A percentile compares a stretch with the other conserved stretches of the same genome.
Evolutionary conservation across 805 yeast species (phyloP).

Genomic region (Sugiyamaella mastotermitis): DNA sequence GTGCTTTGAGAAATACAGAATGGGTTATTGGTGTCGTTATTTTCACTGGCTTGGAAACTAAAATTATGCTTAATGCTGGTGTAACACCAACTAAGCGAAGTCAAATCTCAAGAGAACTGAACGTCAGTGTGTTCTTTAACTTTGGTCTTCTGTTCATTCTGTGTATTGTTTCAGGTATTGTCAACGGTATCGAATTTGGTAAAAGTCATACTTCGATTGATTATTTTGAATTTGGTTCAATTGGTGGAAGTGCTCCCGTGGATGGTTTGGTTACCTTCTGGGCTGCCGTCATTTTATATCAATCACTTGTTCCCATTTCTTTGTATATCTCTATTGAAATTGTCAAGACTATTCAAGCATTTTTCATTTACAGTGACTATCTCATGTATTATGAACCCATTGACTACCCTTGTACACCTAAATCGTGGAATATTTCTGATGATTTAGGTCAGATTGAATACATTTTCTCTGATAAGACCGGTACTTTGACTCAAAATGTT

Average conservation of each 20-base stretch:
- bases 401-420: constrained; percentile 77
- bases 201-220: constrained; percentile 39
- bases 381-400: constrained; percentile 63
- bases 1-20: constrained; percentile 65
- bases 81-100: constrained; percentile 71
- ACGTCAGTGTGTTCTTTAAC: constrained; percentile 59
- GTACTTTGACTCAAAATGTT: constrained; percentile 75
- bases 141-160: constrained; percentile 56
- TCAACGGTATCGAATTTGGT: constrained; percentile 61
- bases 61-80: constrained; percentile 77
- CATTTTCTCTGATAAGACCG: constrained; percentile 77
- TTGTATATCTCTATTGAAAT: constrained; percentile 75
- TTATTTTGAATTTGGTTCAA: constrained; percentile 58
- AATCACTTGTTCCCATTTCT: constrained; percentile 74
- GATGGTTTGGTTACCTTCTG: constrained; percentile 68
- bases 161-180: constrained; percentile 64
- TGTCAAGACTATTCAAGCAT: constrained; percentile 73
- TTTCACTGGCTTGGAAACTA: constrained; percentile 71
- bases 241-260: constrained; percentile 53
- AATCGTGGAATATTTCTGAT: constrained; percentile 80
- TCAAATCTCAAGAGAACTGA: constrained; percentile 61
- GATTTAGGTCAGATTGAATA: constrained; percentile 82
- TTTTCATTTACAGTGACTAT: constrained; percentile 64
- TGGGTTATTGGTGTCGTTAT: constrained; percentile 71
- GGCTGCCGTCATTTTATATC: constrained; percentile 69